These are phyloP conservation scores for Fremontodendron californicum DNA, from an alignment of 345 rosid genomes.

Conservation along the genomic window DNA sequence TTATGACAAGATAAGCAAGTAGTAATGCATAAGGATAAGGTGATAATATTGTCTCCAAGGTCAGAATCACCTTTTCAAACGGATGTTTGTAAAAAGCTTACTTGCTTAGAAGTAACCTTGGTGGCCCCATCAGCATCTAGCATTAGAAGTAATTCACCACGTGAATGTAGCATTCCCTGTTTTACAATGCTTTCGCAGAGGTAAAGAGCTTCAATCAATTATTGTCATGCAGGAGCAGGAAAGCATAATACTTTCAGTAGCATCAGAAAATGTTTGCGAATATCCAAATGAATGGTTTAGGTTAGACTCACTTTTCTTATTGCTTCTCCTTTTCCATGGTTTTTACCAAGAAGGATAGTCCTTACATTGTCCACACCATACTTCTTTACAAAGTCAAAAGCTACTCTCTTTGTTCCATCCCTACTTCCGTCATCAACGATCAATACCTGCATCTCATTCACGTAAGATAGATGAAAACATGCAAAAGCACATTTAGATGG, in stretches of 20 bases:
- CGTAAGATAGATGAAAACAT: neutral
- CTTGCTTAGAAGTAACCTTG: constrained; percentile 79
- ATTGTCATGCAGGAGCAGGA: constrained; percentile 10
- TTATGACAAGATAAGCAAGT: neutral
- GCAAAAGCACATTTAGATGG: neutral
- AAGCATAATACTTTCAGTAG: constrained; percentile 8
- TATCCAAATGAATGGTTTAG: constrained; percentile 6
- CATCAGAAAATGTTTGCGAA: neutral
- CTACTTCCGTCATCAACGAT: constrained; percentile 95
- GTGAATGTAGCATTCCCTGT: constrained; percentile 99
- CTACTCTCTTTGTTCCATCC: constrained; percentile 84
- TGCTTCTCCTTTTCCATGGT: constrained; percentile 99
- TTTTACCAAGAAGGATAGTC: constrained; percentile 81
- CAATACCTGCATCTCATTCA: constrained; percentile 48
- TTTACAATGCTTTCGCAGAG: constrained; percentile 72
- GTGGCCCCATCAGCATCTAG: constrained; percentile 99
- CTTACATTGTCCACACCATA: constrained; percentile 75
- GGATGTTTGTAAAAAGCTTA: constrained; percentile 82
- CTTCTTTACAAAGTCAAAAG: constrained; percentile 69
- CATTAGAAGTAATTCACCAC: constrained; percentile 95
- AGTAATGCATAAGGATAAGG: neutral
- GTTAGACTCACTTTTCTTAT: constrained; percentile 86
- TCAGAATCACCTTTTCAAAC: constrained; percentile 62
- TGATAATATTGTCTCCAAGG: neutral
- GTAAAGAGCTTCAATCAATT: constrained; percentile 58